Percentiles rank a stretch among this genome's conserved stretches.
phyloP scores from a whole-genome alignment of 805 yeast genomes.

The Yamadazyma sp. region DNA sequence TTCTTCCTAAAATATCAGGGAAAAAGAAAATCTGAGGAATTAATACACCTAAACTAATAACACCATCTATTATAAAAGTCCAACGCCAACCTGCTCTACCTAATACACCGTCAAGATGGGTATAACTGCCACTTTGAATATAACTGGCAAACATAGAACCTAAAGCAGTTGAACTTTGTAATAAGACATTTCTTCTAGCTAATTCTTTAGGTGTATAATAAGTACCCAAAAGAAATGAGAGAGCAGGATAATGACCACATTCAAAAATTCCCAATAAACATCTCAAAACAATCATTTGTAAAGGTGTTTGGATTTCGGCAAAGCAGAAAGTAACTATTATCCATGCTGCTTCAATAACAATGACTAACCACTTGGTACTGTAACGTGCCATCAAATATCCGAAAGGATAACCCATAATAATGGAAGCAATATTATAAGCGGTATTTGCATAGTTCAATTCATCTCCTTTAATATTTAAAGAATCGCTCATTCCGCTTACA shows the following conservation, averaged over 20 bases:
- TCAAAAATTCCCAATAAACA: conserved; percentile 20
- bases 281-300: conserved; percentile 8
- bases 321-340: conserved; percentile 6
- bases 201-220: conserved; percentile 21
- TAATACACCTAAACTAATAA: conserved; percentile 33
- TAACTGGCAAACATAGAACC: conserved; percentile 14
- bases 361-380: conserved; percentile 7
- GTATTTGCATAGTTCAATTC: conserved; percentile 8
- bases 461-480: conserved; percentile 1
- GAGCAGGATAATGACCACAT: conserved; percentile 17
- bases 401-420: conserved; percentile 4
- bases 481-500: conserved; percentile 2
- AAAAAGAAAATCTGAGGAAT: neutral
- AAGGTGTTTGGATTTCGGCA: conserved; percentile 6
- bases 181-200: conserved; percentile 15
- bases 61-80: conserved; percentile 36
- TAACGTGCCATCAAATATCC: conserved; percentile 5
- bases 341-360: conserved; percentile 7
- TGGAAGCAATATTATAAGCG: conserved; percentile 7
- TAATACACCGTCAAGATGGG: conserved; percentile 29
- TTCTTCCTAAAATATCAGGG: conserved; percentile 5
- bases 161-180: conserved; percentile 10
- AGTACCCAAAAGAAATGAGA: conserved; percentile 15
- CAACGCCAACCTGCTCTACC: conserved; percentile 45
- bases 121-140: conserved; percentile 18